Evolutionary conservation across 2,329 filamentous ascomycete species (phyloP).

Genomic region (Talaromyces sp.): DNA sequence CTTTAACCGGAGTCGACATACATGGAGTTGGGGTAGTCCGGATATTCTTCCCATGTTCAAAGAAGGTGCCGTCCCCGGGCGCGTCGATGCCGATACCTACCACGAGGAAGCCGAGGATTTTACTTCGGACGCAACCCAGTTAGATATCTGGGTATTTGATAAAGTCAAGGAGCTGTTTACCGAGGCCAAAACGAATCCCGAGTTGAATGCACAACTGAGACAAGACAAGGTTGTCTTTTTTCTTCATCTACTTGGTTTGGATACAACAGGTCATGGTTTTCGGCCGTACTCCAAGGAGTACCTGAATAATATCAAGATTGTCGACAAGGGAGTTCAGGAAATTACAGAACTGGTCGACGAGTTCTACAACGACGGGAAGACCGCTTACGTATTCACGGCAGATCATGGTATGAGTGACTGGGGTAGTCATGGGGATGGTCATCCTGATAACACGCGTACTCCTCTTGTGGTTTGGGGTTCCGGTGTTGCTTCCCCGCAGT

Average conservation of each 20-base stretch:
- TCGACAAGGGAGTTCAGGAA: constrained; percentile 83
- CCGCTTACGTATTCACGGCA: constrained; percentile 92
- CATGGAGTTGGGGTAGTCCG: constrained; percentile 98
- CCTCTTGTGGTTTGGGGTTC: constrained; percentile 92
- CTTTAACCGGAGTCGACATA: constrained; percentile 93
- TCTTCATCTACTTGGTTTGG: constrained; percentile 83
- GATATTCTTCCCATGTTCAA: constrained; percentile 98
- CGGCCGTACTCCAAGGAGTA: constrained; percentile 95
- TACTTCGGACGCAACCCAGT: constrained; percentile 68
- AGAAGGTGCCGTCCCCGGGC: constrained; percentile 78
- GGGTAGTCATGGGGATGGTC: constrained; percentile 97
- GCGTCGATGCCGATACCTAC: constrained; percentile 84
- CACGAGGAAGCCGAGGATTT: constrained; percentile 84
- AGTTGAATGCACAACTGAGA: constrained; percentile 64
- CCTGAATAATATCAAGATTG: constrained; percentile 86
- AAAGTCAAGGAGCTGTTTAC: constrained; percentile 82
- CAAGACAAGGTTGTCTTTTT: constrained; percentile 93
- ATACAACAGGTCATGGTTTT: constrained; percentile 81
- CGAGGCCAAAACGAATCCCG: constrained; percentile 70
- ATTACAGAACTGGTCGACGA: constrained; percentile 73
- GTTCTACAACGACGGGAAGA: constrained; percentile 80
- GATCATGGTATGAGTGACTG: constrained; percentile 99
- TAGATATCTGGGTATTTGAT: constrained; percentile 96
- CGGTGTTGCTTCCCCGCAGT: constrained; percentile 71
- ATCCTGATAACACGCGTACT: constrained; percentile 94